Evolutionary conservation across 345 rosid genomes (phyloP).

Genomic region (Hibiscus trionum): DNA sequence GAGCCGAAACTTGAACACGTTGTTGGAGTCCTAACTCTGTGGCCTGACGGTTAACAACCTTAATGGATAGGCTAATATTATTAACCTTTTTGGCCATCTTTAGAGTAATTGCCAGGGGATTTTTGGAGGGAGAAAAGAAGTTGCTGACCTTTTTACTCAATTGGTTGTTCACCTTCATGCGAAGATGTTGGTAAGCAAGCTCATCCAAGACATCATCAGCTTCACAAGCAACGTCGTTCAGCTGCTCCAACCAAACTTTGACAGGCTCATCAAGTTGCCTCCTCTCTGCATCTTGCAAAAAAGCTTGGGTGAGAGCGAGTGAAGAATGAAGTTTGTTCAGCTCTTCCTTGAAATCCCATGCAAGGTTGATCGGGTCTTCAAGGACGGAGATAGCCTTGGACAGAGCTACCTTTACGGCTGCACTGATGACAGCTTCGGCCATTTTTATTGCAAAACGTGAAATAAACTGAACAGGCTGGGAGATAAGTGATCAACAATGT

Average conservation of each 20-base stretch:
- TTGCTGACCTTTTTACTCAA: neutral
- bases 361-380: too few species aligned
- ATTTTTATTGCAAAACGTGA: too few species aligned
- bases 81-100: neutral
- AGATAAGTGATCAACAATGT: too few species aligned
- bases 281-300: conserved; percentile 14
- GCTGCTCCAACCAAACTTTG: conserved; percentile 12
- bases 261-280: neutral
- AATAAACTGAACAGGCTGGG: too few species aligned
- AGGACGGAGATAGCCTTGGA: too few species aligned
- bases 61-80: neutral
- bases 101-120: neutral
- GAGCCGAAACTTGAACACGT: neutral
- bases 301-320: conserved; percentile 1
- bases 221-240: conserved; percentile 12
- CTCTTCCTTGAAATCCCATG: too few species aligned
- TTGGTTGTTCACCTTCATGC: neutral
- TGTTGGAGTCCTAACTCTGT: neutral
- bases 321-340: neutral
- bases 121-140: neutral
- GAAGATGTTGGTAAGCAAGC: neutral
- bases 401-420: too few species aligned
- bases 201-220: conserved; percentile 14
- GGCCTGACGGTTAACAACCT: neutral
- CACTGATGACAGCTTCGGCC: too few species aligned